Base-by-base conservation (phyloP, 805 yeast genomes). In the Ascoidea rubescens region DNA sequence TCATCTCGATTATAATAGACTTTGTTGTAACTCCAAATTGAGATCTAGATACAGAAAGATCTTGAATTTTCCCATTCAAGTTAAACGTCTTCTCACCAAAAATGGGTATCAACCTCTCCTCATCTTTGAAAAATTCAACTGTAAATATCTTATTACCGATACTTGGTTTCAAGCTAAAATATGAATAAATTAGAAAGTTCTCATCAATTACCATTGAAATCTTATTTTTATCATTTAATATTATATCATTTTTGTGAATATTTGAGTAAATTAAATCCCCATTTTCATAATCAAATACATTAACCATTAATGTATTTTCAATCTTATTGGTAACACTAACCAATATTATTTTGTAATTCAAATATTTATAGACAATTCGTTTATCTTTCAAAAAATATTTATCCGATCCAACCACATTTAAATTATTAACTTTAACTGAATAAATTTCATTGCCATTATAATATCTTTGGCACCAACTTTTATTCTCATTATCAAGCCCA, bases 301-400 rank as follows among this genome's bases (percentile, higher is more conserved):
- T 71, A 12, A 87, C 56, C 10, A 63, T 67, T 43, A 88, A 59
- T 0, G 58, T 54, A 1, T 60, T 55, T 0, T 64, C 60, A 2
- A 56, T 58, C 3, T 58, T 52, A 48, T 71, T 61, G 28, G 64
- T 58, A 0, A 82, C 67, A 2, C 82, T 74, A 21, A 80, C 70
- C 1, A 79, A 73, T 1, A 83, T 70, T 21, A 78, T 54, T 59
- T 86, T 79, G 21, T 95, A 95, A 60, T 85, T 74, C 54, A 90
- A 67, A 63, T 84, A 90, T 65, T 91, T 93, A 75, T 90, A 88
- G 45, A 88, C 67, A 1, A 87, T 91, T 1, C 82, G 71, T 61
- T 87, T 75, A 58, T 84, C 81, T 21, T 83, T 82, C 32, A 85
- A 67, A 0, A 84, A 77, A 31, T 77, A 73, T 6, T 95, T 97